These are phyloP conservation scores for Epithemia pelagica DNA, from an alignment of 108 stramenopile species.

Conservation along the genomic window DNA sequence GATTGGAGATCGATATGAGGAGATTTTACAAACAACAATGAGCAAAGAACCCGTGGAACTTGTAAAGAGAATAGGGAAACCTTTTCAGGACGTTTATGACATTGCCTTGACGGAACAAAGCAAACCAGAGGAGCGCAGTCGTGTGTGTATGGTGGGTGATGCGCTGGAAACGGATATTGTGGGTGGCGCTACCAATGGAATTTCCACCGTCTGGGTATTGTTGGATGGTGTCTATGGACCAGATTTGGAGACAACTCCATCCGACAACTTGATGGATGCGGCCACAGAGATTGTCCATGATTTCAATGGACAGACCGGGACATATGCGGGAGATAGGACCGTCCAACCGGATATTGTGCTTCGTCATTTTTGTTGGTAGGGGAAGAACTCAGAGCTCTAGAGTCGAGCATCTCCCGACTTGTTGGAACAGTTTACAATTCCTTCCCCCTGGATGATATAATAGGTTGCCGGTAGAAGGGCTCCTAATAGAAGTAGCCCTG, in stretches of 20 bases:
- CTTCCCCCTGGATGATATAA: too few species aligned
- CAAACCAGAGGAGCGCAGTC: slow-evolving; percentile 8
- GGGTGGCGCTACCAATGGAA: slow-evolving; percentile 41
- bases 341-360: not conserved
- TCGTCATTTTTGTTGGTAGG: slow-evolving; percentile 8
- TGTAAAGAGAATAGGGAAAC: slow-evolving; percentile 74
- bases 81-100: slow-evolving; percentile 69
- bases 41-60: slow-evolving; percentile 30
- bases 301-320: not conserved
- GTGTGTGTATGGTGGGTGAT: slow-evolving; percentile 74
- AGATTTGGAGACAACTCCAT: slow-evolving; percentile 20
- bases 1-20: slow-evolving; percentile 74
- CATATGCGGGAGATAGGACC: slow-evolving; percentile 3
- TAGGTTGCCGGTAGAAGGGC: too few species aligned
- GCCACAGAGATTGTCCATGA: not conserved
- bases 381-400: too few species aligned
- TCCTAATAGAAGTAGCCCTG: too few species aligned
- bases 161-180: slow-evolving; percentile 80
- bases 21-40: slow-evolving; percentile 17
- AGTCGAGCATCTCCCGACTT: too few species aligned
- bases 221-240: slow-evolving; percentile 57
- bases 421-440: too few species aligned
- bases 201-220: slow-evolving; percentile 64
- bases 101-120: slow-evolving; percentile 34
- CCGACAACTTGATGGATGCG: not conserved